Percentiles rank a stretch among this genome's conserved stretches.
These are phyloP conservation scores for Hyaloscypha bicolor DNA, from an alignment of 495 filamentous ascomycete genomes.

Conservation along the genomic window DNA sequence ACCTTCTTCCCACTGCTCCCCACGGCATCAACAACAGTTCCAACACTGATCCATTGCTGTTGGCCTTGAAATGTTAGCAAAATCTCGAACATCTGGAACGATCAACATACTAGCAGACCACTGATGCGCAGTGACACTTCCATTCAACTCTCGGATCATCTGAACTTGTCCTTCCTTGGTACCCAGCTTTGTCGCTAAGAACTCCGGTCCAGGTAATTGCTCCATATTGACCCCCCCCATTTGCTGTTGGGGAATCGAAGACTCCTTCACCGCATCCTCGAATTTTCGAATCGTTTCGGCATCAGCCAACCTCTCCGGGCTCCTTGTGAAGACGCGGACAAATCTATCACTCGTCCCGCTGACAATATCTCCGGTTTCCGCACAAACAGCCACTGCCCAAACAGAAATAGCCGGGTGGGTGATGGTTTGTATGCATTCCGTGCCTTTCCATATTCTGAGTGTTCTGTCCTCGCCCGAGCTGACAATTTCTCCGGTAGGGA, in stretches of 20 bases:
- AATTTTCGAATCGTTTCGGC: conserved; percentile 62
- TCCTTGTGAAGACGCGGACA: conserved; percentile 82
- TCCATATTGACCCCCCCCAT: conserved; percentile 85
- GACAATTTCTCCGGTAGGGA: conserved; percentile 84
- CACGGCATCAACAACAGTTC: conserved; percentile 88
- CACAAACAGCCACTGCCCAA: conserved; percentile 83
- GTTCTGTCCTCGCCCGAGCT: conserved; percentile 95
- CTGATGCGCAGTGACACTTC: conserved; percentile 76
- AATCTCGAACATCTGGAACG: not conserved
- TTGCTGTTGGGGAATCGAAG: conserved; percentile 83
- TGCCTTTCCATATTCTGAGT: conserved; percentile 81
- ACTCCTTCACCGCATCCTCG: conserved; percentile 77
- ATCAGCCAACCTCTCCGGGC: conserved; percentile 67
- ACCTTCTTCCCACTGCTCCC: conserved; percentile 78
- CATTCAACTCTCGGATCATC: conserved; percentile 82
- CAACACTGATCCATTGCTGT: conserved; percentile 77
- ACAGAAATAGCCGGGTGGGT: conserved; percentile 97
- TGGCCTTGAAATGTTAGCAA: conserved; percentile 36
- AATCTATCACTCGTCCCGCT: conserved; percentile 89
- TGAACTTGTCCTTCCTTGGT: conserved; percentile 93
- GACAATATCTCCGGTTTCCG: conserved; percentile 85
- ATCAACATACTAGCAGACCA: conserved; percentile 62
- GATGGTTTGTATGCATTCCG: conserved; percentile 88
- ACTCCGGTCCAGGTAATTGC: conserved; percentile 82
- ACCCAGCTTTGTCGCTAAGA: conserved; percentile 75